Evolutionary conservation across 345 rosid genomes (phyloP).

Genomic region (Salix dunnii): DNA sequence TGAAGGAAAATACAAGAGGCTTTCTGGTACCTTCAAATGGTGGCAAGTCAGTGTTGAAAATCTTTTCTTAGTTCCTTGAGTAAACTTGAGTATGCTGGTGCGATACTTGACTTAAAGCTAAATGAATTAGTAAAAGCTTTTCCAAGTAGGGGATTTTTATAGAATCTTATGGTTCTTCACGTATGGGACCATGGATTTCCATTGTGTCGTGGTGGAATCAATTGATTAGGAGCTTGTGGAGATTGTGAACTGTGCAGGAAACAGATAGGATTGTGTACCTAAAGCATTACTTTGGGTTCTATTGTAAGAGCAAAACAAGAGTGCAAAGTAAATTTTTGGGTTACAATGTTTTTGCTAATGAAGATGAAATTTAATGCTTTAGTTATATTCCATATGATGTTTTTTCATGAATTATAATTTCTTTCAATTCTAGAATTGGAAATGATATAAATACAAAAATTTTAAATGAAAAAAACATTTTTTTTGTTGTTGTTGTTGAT

Average conservation of each 20-base stretch:
- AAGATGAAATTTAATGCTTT: too few relatives aligned
- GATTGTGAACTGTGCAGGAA: not conserved
- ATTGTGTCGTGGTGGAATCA: not conserved
- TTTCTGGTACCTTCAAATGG: not conserved
- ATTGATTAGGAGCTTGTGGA: not conserved
- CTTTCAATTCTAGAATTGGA: too few relatives aligned
- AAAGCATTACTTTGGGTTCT: too few relatives aligned
- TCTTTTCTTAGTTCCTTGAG: not conserved
- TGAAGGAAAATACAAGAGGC: not conserved
- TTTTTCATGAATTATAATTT: too few relatives aligned
- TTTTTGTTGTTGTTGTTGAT: too few relatives aligned
- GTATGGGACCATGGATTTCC: not conserved
- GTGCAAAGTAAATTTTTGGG: too few relatives aligned
- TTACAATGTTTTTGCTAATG: too few relatives aligned
- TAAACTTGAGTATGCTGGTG: not conserved
- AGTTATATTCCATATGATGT: too few relatives aligned
- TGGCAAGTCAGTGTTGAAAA: not conserved
- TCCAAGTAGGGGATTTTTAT: not conserved
- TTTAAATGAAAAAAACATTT: too few relatives aligned
- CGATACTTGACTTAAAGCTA: not conserved
- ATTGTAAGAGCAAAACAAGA: too few relatives aligned
- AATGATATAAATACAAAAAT: too few relatives aligned
- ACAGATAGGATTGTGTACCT: too few relatives aligned
- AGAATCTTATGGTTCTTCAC: not conserved
- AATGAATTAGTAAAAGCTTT: not conserved